These are phyloP conservation scores for Brassica balearica DNA, from an alignment of 441 rosid genomes.

Conservation along the genomic window DNA sequence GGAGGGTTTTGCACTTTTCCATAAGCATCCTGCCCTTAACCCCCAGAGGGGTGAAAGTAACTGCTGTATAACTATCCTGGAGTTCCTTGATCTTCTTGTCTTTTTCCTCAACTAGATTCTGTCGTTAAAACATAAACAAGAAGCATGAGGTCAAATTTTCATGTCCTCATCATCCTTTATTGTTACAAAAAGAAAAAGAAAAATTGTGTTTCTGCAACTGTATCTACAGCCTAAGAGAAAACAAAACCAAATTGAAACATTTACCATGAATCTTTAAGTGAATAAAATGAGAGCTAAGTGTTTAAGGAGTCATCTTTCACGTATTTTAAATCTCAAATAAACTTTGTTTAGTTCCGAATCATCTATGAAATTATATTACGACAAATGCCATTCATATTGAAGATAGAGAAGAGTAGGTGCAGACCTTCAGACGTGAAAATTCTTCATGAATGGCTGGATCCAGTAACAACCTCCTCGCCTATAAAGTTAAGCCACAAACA, in stretches of 20 bases:
- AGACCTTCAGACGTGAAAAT: conserved; percentile 88
- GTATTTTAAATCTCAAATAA: background rate
- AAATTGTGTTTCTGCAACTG: background rate
- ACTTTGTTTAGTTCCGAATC: background rate
- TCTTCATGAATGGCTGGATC: conserved; percentile 99
- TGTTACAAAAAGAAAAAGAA: background rate
- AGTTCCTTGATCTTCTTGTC: conserved; percentile 96
- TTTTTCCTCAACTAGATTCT: conserved; percentile 96
- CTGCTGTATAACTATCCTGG: conserved; percentile 88
- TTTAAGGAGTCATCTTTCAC: background rate
- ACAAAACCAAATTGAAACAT: background rate
- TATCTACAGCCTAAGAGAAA: conserved; percentile 16
- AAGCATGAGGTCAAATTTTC: conserved; percentile 2
- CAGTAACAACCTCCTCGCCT: conserved; percentile 91
- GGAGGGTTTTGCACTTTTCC: conserved; percentile 94
- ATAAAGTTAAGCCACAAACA: conserved; percentile 39
- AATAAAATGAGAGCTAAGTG: background rate
- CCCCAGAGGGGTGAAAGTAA: conserved; percentile 90
- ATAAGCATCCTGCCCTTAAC: conserved; percentile 96
- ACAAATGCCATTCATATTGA: background rate
- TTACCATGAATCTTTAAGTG: background rate
- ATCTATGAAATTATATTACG: background rate
- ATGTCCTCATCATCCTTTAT: background rate
- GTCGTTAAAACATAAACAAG: conserved; percentile 31
- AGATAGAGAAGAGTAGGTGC: conserved; percentile 40